Evolutionary conservation across 2,329 filamentous ascomycete genomes (phyloP), one percentile per base, ranked within the genome.

Genomic region (Colletotrichum liaoningense): DNA sequence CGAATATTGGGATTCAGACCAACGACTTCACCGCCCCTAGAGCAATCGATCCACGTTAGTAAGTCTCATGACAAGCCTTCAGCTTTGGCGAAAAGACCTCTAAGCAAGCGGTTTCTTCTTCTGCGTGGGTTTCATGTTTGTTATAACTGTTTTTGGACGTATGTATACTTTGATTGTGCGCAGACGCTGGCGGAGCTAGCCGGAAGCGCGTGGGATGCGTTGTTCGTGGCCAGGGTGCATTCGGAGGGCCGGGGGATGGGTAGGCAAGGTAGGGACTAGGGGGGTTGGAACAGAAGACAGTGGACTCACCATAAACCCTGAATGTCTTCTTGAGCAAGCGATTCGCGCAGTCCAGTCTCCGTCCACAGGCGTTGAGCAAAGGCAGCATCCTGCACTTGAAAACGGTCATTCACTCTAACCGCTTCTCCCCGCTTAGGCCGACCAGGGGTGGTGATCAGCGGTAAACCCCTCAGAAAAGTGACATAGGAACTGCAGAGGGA

Each of bases 1-100:
- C 96, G 89, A 68, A 98, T 97, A 76, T 97, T 97, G 9, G 94
- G 91, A 81, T 95, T 98, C 73, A 98, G 84, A 0, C 95, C 95
- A n/a, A 97, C 84, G 0, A 94, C 91, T 63, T 95, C 89, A 33
- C 95, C 95, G 70, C 94, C 95, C 94, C 95, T 98, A 59, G 86
- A 79, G 67, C 67, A 52, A 33, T 33, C 8, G 9, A 42, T 24
- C 49, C 56, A 56, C 42, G 60, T 70, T 42, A 73, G 70, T 42
- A 42, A 65, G 63, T 65, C 63, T 57, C 33, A 65, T 24, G 28
- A 12, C 54, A 46, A 57, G 30, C 35, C 42, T 42, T 8, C 19
- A 35, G 14, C 42, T 42, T 8, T 19, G 30, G 14, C 19, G 42
- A 54, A 46, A 22, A 58, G 24, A 8, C n/a, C 35, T 11, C 42